Evolutionary conservation across 192 early-diverging fungal species (phyloP), one percentile per base, ranked within the genome.

Genomic region (Oehlia diaphana): DNA sequence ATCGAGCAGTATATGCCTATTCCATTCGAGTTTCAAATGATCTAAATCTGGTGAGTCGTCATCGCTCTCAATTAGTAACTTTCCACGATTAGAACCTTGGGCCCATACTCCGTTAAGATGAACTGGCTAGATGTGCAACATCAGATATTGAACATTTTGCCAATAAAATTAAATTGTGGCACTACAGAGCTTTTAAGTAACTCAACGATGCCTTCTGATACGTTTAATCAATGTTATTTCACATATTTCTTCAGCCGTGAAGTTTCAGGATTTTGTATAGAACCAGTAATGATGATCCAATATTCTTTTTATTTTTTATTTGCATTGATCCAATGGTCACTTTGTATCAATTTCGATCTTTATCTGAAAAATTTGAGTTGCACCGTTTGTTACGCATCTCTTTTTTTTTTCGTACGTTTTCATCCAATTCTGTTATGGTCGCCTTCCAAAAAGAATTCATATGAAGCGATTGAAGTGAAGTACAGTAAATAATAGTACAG

Each of bases 81-180:
- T 75, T 63, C 28, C 58, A 35, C 74, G 74, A 23, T 75, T 61
- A 21, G 74, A 75, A 39, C 58, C 19, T 75, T 63, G 62, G 7
- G 74, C 74, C 74, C 74, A 75, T 21, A 61, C 39, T 61, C 50
- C 72, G 58, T 28, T 74, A 35, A 74, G 26, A 16, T 75, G 74
- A 75, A 63, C 58, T 37, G 58, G n/a, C 31, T n/a, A 75, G 23
- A 26, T 31, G 12, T 63, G 74, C 63, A 8, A 13, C 58, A 2
- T 75, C 74, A 9, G 50, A 61, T 9, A 75, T 39, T 26, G 74
- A 47, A 75, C 28, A 75, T n/a, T 63, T 19, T 61, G 23, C 74
- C 74, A 10, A 6, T 39, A 35, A 63, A 61, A 3, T 63, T 33
- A 9, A 1, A 2, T 2, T 35, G 35, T 2, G 6, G 1, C 35